A percentile compares a stretch with the other conserved stretches of the same genome.
Conservation (phyloP, 306 rosid genomes). For the Nissolia schottii region DNA sequence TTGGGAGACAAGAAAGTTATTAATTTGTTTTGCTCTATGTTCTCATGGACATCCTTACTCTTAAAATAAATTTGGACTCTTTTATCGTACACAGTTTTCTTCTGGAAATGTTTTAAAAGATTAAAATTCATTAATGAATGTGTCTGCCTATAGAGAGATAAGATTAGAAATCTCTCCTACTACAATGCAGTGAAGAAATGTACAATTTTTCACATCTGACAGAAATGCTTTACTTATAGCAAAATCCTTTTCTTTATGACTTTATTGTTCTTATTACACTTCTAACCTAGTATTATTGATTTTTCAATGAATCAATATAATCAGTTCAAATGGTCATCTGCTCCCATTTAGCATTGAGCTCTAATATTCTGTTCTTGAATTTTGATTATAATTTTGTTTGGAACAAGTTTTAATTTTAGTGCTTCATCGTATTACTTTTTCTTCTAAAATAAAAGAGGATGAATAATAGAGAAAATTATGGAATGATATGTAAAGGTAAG, state of each 20-base stretch:
- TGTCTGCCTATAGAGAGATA: neutral
- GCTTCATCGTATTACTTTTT: neutral
- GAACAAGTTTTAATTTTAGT: neutral
- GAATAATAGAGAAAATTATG: neutral
- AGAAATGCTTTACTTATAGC: neutral
- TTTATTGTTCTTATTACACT: neutral
- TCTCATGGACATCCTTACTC: neutral
- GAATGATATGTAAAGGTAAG: conserved; percentile 39
- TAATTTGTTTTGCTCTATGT: neutral
- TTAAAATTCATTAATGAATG: neutral
- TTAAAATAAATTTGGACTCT: neutral
- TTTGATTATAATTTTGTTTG: neutral
- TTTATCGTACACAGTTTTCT: neutral
- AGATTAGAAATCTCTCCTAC: neutral
- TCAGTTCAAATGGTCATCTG: neutral
- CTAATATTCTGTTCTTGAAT: neutral
- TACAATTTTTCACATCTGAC: neutral
- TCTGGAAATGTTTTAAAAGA: neutral
- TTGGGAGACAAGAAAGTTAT: neutral
- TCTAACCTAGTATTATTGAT: neutral
- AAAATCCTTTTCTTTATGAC: neutral
- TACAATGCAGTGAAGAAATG: conserved; percentile 7
- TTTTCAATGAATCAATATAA: neutral
- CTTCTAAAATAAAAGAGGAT: neutral
- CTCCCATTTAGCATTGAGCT: neutral